phyloP scores from a whole-genome alignment of 345 rosid genomes.

The Hevea brasiliensis region DNA sequence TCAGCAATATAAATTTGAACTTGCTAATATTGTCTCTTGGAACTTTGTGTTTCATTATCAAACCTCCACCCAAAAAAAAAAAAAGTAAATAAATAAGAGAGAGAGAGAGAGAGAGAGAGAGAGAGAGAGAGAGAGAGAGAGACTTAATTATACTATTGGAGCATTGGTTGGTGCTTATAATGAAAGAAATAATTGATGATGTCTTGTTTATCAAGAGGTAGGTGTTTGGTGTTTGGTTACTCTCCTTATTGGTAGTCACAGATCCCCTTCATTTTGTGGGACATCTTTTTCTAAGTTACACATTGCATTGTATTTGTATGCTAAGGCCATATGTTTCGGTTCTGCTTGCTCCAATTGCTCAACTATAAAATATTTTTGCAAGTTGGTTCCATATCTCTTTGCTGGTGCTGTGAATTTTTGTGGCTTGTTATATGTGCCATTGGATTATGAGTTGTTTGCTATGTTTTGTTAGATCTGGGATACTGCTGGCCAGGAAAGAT shows the following conservation, averaged over 20 bases:
- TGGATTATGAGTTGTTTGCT: not conserved
- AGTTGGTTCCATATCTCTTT: not conserved
- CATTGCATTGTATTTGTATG: not conserved
- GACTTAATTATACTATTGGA: no score
- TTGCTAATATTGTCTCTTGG: no score
- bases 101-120: no score
- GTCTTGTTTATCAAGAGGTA: not conserved
- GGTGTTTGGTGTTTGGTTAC: not conserved
- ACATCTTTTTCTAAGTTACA: not conserved
- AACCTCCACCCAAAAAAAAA: no score
- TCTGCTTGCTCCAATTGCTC: not conserved
- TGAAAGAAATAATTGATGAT: no score
- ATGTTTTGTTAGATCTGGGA: conserved; percentile 70
- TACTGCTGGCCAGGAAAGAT: conserved; percentile 90
- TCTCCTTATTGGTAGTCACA: not conserved
- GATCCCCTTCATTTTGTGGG: not conserved
- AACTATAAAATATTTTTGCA: not conserved
- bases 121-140: no score
- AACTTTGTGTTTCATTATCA: no score
- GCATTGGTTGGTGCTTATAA: no score
- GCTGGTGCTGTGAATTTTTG: not conserved
- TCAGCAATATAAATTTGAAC: no score
- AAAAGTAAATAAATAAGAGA: no score
- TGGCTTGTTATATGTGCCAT: not conserved
- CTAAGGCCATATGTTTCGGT: not conserved